Percentiles rank a stretch among this genome's conserved stretches.
phyloP scores from a whole-genome alignment of 257 asterid species.

The Solanum lignicaule region DNA sequence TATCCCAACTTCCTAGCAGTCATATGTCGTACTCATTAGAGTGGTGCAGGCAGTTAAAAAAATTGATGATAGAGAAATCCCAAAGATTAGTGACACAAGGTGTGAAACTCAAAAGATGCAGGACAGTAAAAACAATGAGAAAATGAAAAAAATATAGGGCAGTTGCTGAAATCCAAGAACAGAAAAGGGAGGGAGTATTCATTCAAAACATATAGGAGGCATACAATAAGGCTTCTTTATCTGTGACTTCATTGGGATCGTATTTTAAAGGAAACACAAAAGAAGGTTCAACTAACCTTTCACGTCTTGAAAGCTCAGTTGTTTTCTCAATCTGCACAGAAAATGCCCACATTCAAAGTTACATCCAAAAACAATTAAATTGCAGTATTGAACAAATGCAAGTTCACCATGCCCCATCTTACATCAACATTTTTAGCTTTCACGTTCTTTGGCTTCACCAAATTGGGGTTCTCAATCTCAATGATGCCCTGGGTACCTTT shows the following conservation, averaged over 20 bases:
- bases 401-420: constrained; percentile 7
- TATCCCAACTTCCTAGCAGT: neutral
- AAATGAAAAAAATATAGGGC: neutral
- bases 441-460: constrained; percentile 67
- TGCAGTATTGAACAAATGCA: neutral
- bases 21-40: neutral
- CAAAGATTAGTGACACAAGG: neutral
- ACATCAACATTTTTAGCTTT: constrained; percentile 87
- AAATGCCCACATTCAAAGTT: neutral
- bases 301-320: constrained; percentile 70
- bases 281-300: constrained; percentile 2
- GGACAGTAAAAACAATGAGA: neutral
- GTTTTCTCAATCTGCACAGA: constrained; percentile 70
- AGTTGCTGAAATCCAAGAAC: neutral
- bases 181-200: neutral
- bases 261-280: neutral
- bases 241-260: neutral
- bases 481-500: constrained; percentile 78
- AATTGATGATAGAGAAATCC: neutral
- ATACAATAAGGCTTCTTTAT: neutral
- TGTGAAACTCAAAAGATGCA: neutral
- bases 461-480: constrained; percentile 78
- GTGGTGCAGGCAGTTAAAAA: neutral
- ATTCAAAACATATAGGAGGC: neutral
- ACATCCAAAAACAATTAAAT: neutral